Base-by-base conservation (phyloP, 164 flowering plant species). In the Annona squamosa region DNA sequence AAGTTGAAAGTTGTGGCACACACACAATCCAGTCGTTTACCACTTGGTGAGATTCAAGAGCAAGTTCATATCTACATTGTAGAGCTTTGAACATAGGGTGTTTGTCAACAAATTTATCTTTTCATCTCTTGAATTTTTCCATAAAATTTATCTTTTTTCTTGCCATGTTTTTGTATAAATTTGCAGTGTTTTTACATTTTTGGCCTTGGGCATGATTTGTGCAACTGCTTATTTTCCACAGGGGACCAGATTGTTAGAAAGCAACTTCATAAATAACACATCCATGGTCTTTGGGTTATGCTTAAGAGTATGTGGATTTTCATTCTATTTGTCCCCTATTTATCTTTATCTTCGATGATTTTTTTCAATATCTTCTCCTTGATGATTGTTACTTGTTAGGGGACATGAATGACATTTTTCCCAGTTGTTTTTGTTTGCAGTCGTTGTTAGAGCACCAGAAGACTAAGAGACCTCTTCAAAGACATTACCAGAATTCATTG, bases 221-320 rank as follows among this genome's bases (percentile, higher is more conserved):
- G 13, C 59, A 52, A 52, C 42, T 75, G 56, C 46, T 70, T 45
- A 41, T 57, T 13, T 65, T 74, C 72, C 80, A 73, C 89, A 94
- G 97, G 97, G 97, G 1, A 74, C 82, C 77, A 85, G 94, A 76
- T 81, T 90, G 81, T 81, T 87, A 71, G 97, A 94, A 81, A 90
- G 96, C 79, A 90, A 87, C 81, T 94, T 94, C 77, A 92, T 94
- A 81, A 94, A 94, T 83, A 94, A 94, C 76, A 94, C 98, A 69
- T 92, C 94, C 16, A 89, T 94, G 97, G 97, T 94, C 63, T 90
- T 94, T 80, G 90, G 97, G 42, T 81, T 83, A 44, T 94, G 98
- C 82, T 80, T 94, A 48, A 87, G 98, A 74, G 98, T 92, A 86
- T 68, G 89, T 79, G 71, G 3, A 69, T 56, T 75, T 37, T 13